phyloP scores from a whole-genome alignment of 345 rosid genomes.

The Boechera divaricarpa region DNA sequence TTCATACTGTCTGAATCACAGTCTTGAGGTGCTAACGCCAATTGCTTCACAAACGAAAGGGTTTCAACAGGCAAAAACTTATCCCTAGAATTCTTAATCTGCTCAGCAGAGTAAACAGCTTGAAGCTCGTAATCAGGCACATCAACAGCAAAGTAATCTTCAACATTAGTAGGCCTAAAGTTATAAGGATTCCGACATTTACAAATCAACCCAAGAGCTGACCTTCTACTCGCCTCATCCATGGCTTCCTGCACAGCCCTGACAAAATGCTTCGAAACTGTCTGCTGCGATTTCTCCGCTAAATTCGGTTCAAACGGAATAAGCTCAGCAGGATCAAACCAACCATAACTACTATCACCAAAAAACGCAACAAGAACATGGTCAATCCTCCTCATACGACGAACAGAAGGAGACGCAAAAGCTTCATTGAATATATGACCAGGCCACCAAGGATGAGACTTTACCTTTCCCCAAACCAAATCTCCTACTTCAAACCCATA shows the following conservation, averaged over 20 bases:
- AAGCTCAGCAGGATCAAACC: slow-evolving; percentile 99
- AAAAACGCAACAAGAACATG: slow-evolving; percentile 94
- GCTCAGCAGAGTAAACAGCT: slow-evolving; percentile 69
- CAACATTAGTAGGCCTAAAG: slow-evolving; percentile 66
- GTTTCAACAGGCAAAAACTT: slow-evolving; percentile 62
- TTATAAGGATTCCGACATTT: slow-evolving; percentile 80
- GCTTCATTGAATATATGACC: slow-evolving; percentile 96
- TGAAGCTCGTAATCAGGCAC: slow-evolving; percentile 85
- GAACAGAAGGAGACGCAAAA: slow-evolving; percentile 80
- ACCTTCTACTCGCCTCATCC: slow-evolving; percentile 83
- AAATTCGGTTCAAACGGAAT: slow-evolving; percentile 73
- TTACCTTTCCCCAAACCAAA: slow-evolving; percentile 99
- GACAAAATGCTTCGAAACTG: slow-evolving; percentile 65
- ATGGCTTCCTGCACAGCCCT: slow-evolving; percentile 96
- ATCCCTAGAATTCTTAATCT: slow-evolving; percentile 77
- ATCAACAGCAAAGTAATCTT: slow-evolving; percentile 84
- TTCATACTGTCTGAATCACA: slow-evolving; percentile 53
- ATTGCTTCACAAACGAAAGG: slow-evolving; percentile 64
- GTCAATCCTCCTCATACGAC: slow-evolving; percentile 81
- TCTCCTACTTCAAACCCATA: slow-evolving; percentile 92
- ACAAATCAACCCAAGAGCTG: slow-evolving; percentile 83
- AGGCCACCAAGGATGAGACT: slow-evolving; percentile 99
- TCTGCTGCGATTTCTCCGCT: slow-evolving; percentile 75
- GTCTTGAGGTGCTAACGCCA: slow-evolving; percentile 65
- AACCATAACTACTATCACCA: slow-evolving; percentile 98